phyloP scores from a whole-genome alignment of 768 basidiomycete genomes.

The Leccinellum rugosiceps region DNA sequence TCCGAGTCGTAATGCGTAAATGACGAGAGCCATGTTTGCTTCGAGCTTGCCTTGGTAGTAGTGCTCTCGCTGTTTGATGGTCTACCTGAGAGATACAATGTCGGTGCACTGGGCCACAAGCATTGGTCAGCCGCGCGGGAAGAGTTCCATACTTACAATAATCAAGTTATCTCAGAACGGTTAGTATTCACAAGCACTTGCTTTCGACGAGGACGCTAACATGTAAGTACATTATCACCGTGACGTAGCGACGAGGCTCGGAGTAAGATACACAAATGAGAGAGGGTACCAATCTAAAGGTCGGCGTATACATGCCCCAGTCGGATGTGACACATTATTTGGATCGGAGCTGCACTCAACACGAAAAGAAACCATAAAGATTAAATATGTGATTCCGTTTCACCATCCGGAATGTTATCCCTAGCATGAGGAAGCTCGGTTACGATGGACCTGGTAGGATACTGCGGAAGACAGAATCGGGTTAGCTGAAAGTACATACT shows the following conservation, averaged over 20 bases:
- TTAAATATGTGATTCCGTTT: neutral
- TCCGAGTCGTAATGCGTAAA: neutral
- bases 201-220: neutral
- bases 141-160: no score
- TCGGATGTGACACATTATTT: no score
- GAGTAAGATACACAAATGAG: neutral
- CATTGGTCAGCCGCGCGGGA: no score
- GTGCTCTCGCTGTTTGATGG: neutral
- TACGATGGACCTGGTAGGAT: neutral
- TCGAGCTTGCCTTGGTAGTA: no score
- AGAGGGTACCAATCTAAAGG: neutral
- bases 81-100: neutral
- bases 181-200: neutral
- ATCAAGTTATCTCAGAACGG: no score
- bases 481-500: neutral
- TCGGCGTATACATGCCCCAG: neutral
- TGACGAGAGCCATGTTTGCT: no score
- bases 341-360: no score
- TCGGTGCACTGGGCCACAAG: neutral
- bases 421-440: neutral
- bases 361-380: no score
- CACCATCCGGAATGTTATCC: neutral
- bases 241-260: neutral
- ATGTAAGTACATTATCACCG: neutral
- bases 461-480: neutral